phyloP scores from a whole-genome alignment of 805 yeast species.

The Starmerella stellata region DNA sequence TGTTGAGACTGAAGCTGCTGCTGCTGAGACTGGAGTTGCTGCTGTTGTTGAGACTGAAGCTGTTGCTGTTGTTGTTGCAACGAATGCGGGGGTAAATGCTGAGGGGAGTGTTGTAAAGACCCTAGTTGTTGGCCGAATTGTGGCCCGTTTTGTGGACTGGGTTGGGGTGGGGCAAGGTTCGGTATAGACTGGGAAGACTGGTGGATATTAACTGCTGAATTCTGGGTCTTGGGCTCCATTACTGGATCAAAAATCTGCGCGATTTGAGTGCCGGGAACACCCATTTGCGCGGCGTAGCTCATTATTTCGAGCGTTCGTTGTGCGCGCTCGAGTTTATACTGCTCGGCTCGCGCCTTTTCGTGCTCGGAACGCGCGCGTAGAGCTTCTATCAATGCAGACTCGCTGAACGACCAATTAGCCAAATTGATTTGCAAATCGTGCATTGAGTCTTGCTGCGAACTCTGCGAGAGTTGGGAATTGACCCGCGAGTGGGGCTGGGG shows the following conservation, averaged over 20 bases:
- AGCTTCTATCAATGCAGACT: slow-evolving; percentile 39
- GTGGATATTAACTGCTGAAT: too few species aligned
- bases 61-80: slow-evolving; percentile 6
- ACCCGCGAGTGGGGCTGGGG: neutral
- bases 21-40: neutral
- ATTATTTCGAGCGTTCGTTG: slow-evolving; percentile 44
- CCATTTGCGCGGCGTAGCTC: slow-evolving; percentile 39
- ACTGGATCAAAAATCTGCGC: neutral
- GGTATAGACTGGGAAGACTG: too few species aligned
- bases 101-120: too few species aligned
- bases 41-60: neutral
- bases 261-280: slow-evolving; percentile 36
- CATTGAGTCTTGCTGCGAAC: neutral
- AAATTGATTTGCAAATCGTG: slow-evolving; percentile 1
- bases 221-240: neutral
- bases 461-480: neutral
- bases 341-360: slow-evolving; percentile 69
- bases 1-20: too few species aligned
- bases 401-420: slow-evolving; percentile 36
- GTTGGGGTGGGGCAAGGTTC: neutral
- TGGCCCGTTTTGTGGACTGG: too few species aligned
- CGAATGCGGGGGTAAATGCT: slow-evolving; percentile 3
- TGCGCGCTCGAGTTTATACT: slow-evolving; percentile 45
- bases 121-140: too few species aligned
- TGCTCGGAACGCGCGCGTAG: slow-evolving; percentile 48